Base-by-base conservation (phyloP, 176 grass and related monocot species). In the Pharus latifolius region DNA sequence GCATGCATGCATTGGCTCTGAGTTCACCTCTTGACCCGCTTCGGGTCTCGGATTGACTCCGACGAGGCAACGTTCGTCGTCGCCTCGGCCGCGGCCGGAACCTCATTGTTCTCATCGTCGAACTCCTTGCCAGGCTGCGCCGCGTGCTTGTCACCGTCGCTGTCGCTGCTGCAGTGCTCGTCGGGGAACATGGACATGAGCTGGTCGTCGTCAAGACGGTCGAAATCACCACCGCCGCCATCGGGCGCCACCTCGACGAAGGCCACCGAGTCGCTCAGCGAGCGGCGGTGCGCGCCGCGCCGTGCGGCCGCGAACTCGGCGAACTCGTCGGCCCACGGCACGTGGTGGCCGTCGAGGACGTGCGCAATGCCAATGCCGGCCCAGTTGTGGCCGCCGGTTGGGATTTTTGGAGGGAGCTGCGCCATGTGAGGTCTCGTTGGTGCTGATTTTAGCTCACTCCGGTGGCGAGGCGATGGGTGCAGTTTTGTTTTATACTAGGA, bases 141-240 rank as follows among this genome's bases (percentile, higher is more conserved):
- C 67, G 41, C 41, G 2, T 43, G 63, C 32, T 73, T 69, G 29
- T 82, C 60, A 15, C 63, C 75, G 16, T 69, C 70, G 77, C 65
- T 69, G 80, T 62, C 38, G 47, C 29, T 56, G 40, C 77, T 70
- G 6, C 61, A 67, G 10, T 63, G 70, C 19, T 80, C 87, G 62
- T 99, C 95, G 13, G 90, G 84, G 78, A 99, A 99, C 90, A 99
- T 99, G 73, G 90, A 94, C 84, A 94, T 85, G 81, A 99, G 90
- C 76, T 94, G 95, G 63, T 99, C 90, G 35, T 99, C 95, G 20
- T 99, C 95, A 20, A 99, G 87, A 29, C 87, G 32, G 76, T 99
- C 95, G 63, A 99, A 99, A 46, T 93, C 95, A 0, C 75, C 76
- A 0, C 13, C 47, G 67, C 68, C 78, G 40, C 66, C 73, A 16